A percentile compares a stretch with the other conserved stretches of the same genome.
phyloP scores from a whole-genome alignment of 352 stramenopile genomes.

The Pythium graminicola region DNA sequence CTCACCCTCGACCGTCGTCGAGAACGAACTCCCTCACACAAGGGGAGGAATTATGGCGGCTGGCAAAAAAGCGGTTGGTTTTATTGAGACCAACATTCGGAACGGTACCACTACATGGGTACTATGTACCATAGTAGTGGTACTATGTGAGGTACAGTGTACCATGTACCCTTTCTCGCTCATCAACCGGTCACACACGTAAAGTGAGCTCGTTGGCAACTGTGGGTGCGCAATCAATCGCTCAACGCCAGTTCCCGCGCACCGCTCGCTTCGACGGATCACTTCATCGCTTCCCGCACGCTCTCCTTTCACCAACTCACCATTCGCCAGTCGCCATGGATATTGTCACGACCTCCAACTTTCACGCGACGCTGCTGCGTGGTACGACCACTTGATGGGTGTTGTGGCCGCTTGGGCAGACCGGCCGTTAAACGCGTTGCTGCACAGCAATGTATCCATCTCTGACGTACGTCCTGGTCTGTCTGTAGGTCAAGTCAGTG shows the following conservation, averaged over 20 bases:
- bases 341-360: slow-evolving; percentile 86
- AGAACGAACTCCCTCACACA: slow-evolving; percentile 7
- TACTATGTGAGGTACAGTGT: slow-evolving; percentile 10
- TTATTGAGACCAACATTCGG: slow-evolving; percentile 19
- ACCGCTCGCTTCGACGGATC: too few relatives aligned
- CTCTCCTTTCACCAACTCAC: too few relatives aligned
- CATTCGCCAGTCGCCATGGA: slow-evolving; percentile 43
- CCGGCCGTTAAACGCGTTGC: too few relatives aligned
- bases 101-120: slow-evolving; percentile 9
- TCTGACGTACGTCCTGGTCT: neutral
- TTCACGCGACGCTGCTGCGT: slow-evolving; percentile 79
- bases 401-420: too few relatives aligned
- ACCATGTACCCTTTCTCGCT: neutral
- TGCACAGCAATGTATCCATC: slow-evolving; percentile 13
- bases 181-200: too few relatives aligned
- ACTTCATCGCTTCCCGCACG: too few relatives aligned
- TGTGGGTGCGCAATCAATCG: neutral
- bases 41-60: slow-evolving; percentile 12
- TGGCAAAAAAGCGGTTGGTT: slow-evolving; percentile 20
- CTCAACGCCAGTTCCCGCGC: too few relatives aligned
- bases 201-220: neutral
- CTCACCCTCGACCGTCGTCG: slow-evolving; percentile 13
- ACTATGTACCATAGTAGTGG: slow-evolving; percentile 11
- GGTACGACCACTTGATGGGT: too few relatives aligned
- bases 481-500: slow-evolving; percentile 54